These are phyloP conservation scores for Nicotiana obtusifolia DNA, from an alignment of 257 asterid species.

Conservation along the genomic window DNA sequence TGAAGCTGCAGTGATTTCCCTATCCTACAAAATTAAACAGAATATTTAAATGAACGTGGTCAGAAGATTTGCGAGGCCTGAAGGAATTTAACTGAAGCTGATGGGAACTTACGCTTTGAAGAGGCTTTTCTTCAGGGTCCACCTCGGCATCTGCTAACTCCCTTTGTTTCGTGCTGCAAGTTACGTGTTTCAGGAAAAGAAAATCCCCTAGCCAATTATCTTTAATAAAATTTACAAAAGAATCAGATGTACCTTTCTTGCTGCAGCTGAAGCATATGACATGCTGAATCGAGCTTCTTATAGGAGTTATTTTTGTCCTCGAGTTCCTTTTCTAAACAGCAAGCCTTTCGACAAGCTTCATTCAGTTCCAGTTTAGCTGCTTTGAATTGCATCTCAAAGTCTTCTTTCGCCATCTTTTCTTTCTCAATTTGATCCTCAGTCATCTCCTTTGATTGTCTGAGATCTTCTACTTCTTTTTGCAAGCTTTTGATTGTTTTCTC, in stretches of 20 bases:
- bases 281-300: slow-evolving; percentile 22
- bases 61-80: background rate
- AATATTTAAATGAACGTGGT: background rate
- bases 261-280: slow-evolving; percentile 35
- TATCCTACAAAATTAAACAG: slow-evolving; percentile 40
- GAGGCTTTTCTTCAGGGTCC: slow-evolving; percentile 33
- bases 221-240: slow-evolving; percentile 8
- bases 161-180: slow-evolving; percentile 37
- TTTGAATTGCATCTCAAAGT: slow-evolving; percentile 28
- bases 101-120: slow-evolving; percentile 49
- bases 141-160: slow-evolving; percentile 23
- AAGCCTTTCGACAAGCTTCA: slow-evolving; percentile 31
- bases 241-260: slow-evolving; percentile 38
- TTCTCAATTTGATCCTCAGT: slow-evolving; percentile 27
- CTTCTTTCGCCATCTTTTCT: slow-evolving; percentile 33
- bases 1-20: slow-evolving; percentile 76
- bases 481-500: slow-evolving; percentile 28
- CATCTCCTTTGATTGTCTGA: slow-evolving; percentile 28
- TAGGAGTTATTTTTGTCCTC: slow-evolving; percentile 23
- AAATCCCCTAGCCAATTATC: background rate
- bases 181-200: slow-evolving; percentile 17
- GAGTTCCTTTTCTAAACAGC: slow-evolving; percentile 28
- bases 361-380: slow-evolving; percentile 35
- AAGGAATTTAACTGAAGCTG: background rate
- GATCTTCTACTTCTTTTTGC: slow-evolving; percentile 31